These are phyloP conservation scores for Orbilia oligospora DNA, from an alignment of 2,329 filamentous ascomycete species.

Conservation along the genomic window DNA sequence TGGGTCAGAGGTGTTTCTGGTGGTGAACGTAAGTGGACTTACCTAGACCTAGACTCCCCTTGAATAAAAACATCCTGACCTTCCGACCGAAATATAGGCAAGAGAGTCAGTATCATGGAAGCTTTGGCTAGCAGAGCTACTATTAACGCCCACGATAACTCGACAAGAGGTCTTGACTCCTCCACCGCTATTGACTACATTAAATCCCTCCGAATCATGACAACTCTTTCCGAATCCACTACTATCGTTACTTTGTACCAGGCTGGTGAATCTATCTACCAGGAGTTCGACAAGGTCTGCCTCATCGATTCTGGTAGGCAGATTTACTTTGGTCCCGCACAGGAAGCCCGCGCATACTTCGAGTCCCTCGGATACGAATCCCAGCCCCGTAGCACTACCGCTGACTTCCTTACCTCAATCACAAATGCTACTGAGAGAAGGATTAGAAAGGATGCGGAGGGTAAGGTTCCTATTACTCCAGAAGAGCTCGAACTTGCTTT, in stretches of 20 bases:
- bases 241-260: slow-evolving; percentile 81
- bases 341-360: slow-evolving; percentile 77
- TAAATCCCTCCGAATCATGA: slow-evolving; percentile 79
- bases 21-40: slow-evolving; percentile 77
- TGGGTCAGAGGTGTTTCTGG: slow-evolving; percentile 80
- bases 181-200: slow-evolving; percentile 84
- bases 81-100: slow-evolving; percentile 27
- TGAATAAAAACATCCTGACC: not conserved
- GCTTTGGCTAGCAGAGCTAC: slow-evolving; percentile 80
- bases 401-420: slow-evolving; percentile 82
- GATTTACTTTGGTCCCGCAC: slow-evolving; percentile 76
- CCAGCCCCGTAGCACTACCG: slow-evolving; percentile 75
- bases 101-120: slow-evolving; percentile 82
- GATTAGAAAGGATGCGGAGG: slow-evolving; percentile 76
- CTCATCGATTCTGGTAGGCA: slow-evolving; percentile 81
- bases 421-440: slow-evolving; percentile 80
- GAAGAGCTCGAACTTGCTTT: slow-evolving; percentile 79
- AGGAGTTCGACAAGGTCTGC: slow-evolving; percentile 84
- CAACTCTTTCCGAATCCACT: slow-evolving; percentile 80
- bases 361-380: slow-evolving; percentile 76
- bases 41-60: too few relatives aligned
- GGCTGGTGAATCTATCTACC: slow-evolving; percentile 78
- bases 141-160: slow-evolving; percentile 85
- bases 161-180: slow-evolving; percentile 82
- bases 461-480: slow-evolving; percentile 77